These are phyloP conservation scores for Clitopilus passeckerianus DNA, from an alignment of 768 basidiomycete genomes.

Conservation along the genomic window DNA sequence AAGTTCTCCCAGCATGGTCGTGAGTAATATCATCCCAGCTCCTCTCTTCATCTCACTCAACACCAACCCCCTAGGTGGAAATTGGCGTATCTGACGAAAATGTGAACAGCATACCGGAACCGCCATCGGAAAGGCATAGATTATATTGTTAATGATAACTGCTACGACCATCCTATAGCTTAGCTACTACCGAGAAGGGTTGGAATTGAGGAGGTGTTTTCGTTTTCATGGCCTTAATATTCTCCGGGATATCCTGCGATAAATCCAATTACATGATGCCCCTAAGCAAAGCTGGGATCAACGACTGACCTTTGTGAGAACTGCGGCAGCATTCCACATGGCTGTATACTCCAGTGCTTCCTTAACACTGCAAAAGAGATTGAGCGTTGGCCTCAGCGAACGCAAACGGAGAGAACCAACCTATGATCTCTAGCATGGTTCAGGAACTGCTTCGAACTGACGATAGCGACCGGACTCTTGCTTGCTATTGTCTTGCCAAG, in stretches of 20 bases:
- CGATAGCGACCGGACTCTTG: conserved; percentile 79
- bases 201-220: conserved; percentile 26
- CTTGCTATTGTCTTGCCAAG: conserved; percentile 60
- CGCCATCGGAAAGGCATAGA: too few species aligned
- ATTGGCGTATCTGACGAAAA: too few species aligned
- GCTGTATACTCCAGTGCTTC: conserved; percentile 41
- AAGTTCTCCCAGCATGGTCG: too few species aligned
- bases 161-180: conserved; percentile 6
- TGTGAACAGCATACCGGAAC: too few species aligned
- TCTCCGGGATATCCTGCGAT: conserved; percentile 33
- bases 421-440: conserved; percentile 76
- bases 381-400: neutral
- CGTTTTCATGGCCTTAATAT: conserved; percentile 24
- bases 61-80: too few species aligned
- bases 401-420: conserved; percentile 30
- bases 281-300: neutral
- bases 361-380: conserved; percentile 20
- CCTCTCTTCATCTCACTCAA: too few species aligned
- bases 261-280: neutral
- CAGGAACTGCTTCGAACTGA: conserved; percentile 74
- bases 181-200: conserved; percentile 15
- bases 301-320: conserved; percentile 31
- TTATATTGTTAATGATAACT: neutral
- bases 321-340: conserved; percentile 37
- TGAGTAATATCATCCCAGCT: too few species aligned